A percentile compares a stretch with the other conserved stretches of the same genome.
These are phyloP conservation scores for Lactuca saligna DNA, from an alignment of 129 eudicot species.

Conservation along the genomic window DNA sequence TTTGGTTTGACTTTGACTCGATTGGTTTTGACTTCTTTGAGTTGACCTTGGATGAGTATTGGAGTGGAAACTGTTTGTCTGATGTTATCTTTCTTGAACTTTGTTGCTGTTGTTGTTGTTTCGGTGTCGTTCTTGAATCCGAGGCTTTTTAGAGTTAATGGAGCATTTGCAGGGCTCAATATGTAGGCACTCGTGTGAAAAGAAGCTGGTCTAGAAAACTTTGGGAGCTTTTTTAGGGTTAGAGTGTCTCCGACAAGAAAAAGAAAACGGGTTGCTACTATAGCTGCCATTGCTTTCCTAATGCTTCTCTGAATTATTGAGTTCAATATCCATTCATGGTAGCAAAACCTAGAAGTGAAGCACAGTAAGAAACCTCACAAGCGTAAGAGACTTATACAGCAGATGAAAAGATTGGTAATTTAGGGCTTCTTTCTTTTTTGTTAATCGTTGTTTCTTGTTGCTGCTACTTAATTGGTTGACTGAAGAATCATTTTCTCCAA, in stretches of 20 bases:
- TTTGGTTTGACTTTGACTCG: constrained; percentile 49
- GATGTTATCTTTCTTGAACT: constrained; percentile 37
- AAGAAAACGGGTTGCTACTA: constrained; percentile 61
- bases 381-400: not conserved
- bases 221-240: constrained; percentile 40
- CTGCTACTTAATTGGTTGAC: not conserved
- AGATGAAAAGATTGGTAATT: not conserved
- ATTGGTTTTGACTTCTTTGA: constrained; percentile 34
- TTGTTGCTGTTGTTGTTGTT: constrained; percentile 32
- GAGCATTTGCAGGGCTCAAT: constrained; percentile 39
- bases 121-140: constrained; percentile 48
- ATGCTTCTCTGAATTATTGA: constrained; percentile 9
- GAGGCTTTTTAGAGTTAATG: constrained; percentile 63
- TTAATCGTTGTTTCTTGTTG: too few relatives aligned
- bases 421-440: not conserved
- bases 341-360: constrained; percentile 17
- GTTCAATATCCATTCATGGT: constrained; percentile 17
- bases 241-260: constrained; percentile 62
- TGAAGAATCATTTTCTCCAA: not conserved
- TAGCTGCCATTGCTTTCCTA: constrained; percentile 46
- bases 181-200: constrained; percentile 38
- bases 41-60: constrained; percentile 31
- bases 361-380: not conserved
- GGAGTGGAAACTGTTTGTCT: constrained; percentile 36
- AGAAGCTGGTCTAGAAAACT: constrained; percentile 43